Evolutionary conservation across 176 grass and related monocot species (phyloP).

Genomic region (Elaeis guineensis): DNA sequence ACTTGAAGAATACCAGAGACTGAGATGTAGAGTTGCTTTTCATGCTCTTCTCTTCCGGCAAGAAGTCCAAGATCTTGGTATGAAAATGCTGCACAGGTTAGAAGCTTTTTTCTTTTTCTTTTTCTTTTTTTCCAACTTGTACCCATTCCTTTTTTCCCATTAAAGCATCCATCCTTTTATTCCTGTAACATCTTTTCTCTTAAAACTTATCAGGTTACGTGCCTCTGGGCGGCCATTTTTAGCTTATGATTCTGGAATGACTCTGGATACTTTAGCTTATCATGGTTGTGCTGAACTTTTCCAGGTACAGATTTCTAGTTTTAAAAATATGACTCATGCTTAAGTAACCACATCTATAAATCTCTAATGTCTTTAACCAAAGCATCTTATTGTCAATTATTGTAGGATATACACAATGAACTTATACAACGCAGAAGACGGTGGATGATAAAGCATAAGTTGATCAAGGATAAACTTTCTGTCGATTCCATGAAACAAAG

Average conservation of each 20-base stretch:
- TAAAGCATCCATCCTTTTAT: too few relatives aligned
- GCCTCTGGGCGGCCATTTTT: neutral
- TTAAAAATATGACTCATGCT: too few relatives aligned
- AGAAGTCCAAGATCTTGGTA: neutral
- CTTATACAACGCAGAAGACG: neutral
- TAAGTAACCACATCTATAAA: too few relatives aligned
- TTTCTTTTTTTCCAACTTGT: too few relatives aligned
- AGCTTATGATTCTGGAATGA: constrained; percentile 1
- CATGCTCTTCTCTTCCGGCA: constrained; percentile 2
- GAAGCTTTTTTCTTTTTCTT: neutral
- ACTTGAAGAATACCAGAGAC: neutral
- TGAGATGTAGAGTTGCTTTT: constrained; percentile 4
- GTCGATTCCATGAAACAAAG: neutral
- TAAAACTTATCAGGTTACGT: neutral
- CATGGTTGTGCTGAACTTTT: constrained; percentile 2
- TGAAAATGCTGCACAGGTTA: neutral
- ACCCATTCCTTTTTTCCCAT: too few relatives aligned
- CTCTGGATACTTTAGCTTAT: constrained; percentile 3
- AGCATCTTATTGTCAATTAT: neutral
- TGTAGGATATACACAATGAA: neutral
- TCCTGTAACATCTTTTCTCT: too few relatives aligned
- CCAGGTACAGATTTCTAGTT: neutral
- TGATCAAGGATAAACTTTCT: neutral
- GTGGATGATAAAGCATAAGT: constrained; percentile 1
- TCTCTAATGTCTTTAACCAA: neutral